Evolutionary conservation across 805 yeast genomes (phyloP).

Genomic region (Nakazawaea anatomiae): DNA sequence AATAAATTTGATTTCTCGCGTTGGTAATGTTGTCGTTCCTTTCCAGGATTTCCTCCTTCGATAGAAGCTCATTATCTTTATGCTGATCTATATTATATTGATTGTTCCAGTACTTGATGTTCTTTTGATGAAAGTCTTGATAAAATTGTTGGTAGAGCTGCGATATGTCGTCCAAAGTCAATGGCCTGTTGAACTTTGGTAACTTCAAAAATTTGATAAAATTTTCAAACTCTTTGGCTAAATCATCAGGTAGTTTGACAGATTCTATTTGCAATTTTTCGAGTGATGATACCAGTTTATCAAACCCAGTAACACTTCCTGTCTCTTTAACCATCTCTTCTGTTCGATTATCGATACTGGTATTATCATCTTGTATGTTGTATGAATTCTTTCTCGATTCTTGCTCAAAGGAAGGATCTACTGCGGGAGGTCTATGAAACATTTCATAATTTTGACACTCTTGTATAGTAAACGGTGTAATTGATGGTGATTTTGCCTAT

Average conservation of each 20-base stretch:
- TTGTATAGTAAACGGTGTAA: too few relatives aligned
- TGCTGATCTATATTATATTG: constrained; percentile 9
- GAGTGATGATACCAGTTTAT: background rate
- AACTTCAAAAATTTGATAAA: constrained; percentile 26
- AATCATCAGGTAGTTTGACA: constrained; percentile 21
- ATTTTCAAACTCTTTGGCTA: constrained; percentile 18
- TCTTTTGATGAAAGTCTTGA: constrained; percentile 19
- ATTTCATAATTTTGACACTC: background rate
- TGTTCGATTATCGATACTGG: background rate
- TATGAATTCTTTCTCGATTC: constrained; percentile 9
- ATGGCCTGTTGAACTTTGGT: constrained; percentile 28
- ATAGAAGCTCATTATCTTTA: constrained; percentile 7
- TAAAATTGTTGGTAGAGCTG: constrained; percentile 28
- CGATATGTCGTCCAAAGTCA: constrained; percentile 28
- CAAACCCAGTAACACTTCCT: background rate
- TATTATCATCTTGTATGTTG: background rate
- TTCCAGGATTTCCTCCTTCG: constrained; percentile 8
- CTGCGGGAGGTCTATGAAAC: constrained; percentile 9
- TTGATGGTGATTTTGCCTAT: too few relatives aligned
- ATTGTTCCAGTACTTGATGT: constrained; percentile 14
- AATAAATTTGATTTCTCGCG: constrained; percentile 15
- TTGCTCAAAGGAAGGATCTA: constrained; percentile 7
- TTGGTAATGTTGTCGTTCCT: constrained; percentile 3
- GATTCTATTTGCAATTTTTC: background rate
- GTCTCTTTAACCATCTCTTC: background rate